phyloP scores from a whole-genome alignment of 345 rosid species.

The Gossypium herbaceum region DNA sequence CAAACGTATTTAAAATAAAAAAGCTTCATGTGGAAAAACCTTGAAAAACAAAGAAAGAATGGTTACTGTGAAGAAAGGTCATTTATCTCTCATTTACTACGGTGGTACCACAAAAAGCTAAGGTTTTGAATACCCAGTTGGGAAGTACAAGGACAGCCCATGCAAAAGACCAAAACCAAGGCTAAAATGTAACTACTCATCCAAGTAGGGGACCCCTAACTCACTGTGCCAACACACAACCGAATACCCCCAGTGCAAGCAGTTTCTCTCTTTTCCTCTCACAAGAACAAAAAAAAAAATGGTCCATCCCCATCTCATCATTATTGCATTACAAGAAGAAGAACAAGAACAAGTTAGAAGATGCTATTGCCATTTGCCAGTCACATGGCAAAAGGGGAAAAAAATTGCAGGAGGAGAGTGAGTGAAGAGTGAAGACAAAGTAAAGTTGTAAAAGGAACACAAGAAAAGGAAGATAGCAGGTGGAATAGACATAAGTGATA shows the following conservation, averaged over 20 bases:
- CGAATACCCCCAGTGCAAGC: too few species aligned
- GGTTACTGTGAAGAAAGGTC: neutral
- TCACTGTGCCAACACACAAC: too few species aligned
- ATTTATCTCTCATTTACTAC: neutral
- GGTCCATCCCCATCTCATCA: slow-evolving; percentile 5
- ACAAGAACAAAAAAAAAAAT: neutral
- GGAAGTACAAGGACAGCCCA: slow-evolving; percentile 32
- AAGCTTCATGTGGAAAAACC: neutral
- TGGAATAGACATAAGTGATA: neutral
- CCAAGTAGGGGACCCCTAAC: slow-evolving; percentile 19
- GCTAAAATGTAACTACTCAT: slow-evolving; percentile 17
- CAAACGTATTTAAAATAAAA: neutral
- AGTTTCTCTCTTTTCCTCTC: too few species aligned
- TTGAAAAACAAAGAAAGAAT: neutral
- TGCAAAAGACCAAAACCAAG: neutral
- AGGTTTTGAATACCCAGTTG: slow-evolving; percentile 21
- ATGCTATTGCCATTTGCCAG: neutral
- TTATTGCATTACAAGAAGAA: slow-evolving; percentile 8
- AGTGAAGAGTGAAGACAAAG: neutral
- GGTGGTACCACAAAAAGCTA: slow-evolving; percentile 23
- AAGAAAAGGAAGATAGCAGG: neutral
- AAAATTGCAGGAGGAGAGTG: neutral
- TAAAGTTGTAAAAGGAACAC: neutral
- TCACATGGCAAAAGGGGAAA: neutral
- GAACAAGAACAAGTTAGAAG: neutral